Evolutionary conservation across 345 rosid genomes (phyloP).

Genomic region (Abelmoschus esculentus): DNA sequence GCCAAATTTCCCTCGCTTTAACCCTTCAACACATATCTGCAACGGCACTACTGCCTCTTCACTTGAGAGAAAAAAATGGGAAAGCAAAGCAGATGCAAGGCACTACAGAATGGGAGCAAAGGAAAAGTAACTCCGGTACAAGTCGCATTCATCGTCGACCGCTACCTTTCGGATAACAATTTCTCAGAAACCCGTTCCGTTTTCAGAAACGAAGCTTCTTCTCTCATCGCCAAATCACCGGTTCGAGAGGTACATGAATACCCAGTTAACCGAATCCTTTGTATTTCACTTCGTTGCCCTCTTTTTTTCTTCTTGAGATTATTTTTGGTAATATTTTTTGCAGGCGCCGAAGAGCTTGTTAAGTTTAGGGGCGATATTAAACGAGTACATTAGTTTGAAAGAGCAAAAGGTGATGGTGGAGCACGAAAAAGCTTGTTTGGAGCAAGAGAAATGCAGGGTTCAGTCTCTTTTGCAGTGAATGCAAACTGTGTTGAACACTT

Average conservation of each 20-base stretch:
- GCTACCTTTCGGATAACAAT: slow-evolving; percentile 67
- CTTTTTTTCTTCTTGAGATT: no score
- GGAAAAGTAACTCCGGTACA: slow-evolving; percentile 72
- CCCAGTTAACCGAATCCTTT: no score
- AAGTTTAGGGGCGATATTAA: slow-evolving; percentile 54
- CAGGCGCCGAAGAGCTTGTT: slow-evolving; percentile 54
- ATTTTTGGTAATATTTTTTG: no score
- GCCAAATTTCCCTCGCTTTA: not conserved
- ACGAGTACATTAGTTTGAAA: slow-evolving; percentile 63
- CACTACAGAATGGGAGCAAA: slow-evolving; percentile 34
- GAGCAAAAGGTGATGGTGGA: slow-evolving; percentile 57
- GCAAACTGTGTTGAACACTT: slow-evolving; percentile 64
- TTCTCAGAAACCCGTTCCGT: slow-evolving; percentile 45
- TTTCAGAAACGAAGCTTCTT: slow-evolving; percentile 61
- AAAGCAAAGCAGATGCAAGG: slow-evolving; percentile 42
- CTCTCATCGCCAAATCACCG: slow-evolving; percentile 65
- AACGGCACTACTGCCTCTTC: no score
- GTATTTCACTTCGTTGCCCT: no score
- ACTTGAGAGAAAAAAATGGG: slow-evolving; percentile 24
- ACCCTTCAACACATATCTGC: no score
- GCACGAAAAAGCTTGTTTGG: slow-evolving; percentile 52
- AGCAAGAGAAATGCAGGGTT: slow-evolving; percentile 59
- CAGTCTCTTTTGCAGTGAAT: slow-evolving; percentile 57
- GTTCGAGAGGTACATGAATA: slow-evolving; percentile 28
- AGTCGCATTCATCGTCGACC: slow-evolving; percentile 75